phyloP scores from a whole-genome alignment of 2,329 filamentous ascomycete genomes.

The Beauveria sp. region DNA sequence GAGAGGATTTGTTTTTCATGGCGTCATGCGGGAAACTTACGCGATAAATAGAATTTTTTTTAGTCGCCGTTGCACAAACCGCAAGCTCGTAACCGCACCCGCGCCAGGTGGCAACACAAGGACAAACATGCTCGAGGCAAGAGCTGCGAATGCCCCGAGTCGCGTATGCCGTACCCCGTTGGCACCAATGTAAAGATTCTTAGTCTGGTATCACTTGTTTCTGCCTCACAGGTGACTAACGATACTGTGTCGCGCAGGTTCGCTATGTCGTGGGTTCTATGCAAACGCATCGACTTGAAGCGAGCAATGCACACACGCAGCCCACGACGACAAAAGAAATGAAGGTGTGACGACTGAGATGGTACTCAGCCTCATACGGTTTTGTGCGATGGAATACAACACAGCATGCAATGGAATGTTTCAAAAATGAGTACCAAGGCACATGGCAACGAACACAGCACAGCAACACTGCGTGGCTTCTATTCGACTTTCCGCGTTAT shows the following conservation, averaged over 20 bases:
- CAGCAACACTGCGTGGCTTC: neutral
- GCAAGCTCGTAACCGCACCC: constrained; percentile 2
- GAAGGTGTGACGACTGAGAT: neutral
- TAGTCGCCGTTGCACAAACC: neutral
- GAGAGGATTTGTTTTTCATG: neutral
- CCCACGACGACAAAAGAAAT: no score
- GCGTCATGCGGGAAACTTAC: neutral
- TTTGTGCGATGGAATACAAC: neutral
- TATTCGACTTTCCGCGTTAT: neutral
- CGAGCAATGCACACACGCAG: neutral
- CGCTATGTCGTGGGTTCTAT: neutral
- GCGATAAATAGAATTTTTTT: neutral
- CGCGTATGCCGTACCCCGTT: neutral
- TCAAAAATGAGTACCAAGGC: neutral
- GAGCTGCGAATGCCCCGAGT: constrained; percentile 3
- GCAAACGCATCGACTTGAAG: neutral
- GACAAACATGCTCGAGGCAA: constrained; percentile 5
- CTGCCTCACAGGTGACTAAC: neutral
- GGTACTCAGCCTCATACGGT: neutral
- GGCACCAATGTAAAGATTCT: neutral
- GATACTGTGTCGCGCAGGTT: neutral
- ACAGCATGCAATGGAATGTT: neutral
- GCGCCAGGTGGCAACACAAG: constrained; percentile 7
- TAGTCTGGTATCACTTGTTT: neutral
- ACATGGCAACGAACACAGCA: neutral